These are phyloP conservation scores for Chloranthus sessilifolius DNA, from an alignment of 164 flowering plant genomes.

Conservation along the genomic window DNA sequence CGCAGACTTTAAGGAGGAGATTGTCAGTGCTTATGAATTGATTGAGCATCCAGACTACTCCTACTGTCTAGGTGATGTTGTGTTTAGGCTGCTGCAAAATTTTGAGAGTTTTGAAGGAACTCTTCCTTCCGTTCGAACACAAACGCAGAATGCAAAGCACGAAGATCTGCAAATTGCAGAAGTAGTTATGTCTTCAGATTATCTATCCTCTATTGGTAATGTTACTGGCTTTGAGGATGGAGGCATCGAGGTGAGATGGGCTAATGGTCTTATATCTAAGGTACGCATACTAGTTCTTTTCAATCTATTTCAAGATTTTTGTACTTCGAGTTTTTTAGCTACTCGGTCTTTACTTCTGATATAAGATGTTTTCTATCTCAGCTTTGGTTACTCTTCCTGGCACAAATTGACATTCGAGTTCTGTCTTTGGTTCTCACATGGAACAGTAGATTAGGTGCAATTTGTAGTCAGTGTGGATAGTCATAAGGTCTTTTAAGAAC, in stretches of 20 bases:
- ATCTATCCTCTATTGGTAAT: conserved; percentile 55
- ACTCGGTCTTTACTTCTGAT: neutral
- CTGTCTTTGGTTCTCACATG: too few species aligned
- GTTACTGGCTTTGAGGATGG: conserved; percentile 62
- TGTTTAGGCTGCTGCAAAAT: conserved; percentile 28
- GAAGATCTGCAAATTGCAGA: conserved; percentile 6
- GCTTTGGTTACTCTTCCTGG: too few species aligned
- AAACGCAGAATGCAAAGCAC: conserved; percentile 9
- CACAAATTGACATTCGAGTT: too few species aligned
- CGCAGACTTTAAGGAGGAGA: conserved; percentile 36
- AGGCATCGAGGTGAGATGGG: conserved; percentile 75
- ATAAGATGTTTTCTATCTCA: too few species aligned
- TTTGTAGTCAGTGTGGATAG: too few species aligned
- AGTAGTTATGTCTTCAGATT: conserved; percentile 10
- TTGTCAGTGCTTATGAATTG: conserved; percentile 81
- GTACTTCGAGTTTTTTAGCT: neutral
- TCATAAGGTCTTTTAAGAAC: too few species aligned
- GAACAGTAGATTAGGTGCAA: too few species aligned
- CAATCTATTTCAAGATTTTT: conserved; percentile 1
- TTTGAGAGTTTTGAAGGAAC: conserved; percentile 12
- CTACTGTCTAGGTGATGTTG: conserved; percentile 66
- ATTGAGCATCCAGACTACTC: conserved; percentile 79
- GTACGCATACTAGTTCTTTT: conserved; percentile 26
- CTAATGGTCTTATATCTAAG: conserved; percentile 59
- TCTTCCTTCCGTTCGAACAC: conserved; percentile 14